Evolutionary conservation across 352 stramenopile genomes (phyloP).

Genomic region (Globisporangium ultimum): DNA sequence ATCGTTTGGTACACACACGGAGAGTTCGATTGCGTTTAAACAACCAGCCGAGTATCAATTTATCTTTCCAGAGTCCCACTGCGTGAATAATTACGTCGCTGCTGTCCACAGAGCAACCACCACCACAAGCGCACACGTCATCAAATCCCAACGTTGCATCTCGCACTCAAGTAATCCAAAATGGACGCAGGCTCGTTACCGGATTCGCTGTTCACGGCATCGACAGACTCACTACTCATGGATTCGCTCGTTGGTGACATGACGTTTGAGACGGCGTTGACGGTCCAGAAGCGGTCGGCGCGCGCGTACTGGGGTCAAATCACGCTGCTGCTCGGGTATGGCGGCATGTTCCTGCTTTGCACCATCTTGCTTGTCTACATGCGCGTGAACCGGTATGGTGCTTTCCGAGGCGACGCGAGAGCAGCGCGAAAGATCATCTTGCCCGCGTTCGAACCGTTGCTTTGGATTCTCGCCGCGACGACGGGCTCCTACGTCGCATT

Average conservation of each 20-base stretch:
- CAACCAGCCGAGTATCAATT: no score
- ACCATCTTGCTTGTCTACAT: conserved; percentile 22
- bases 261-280: neutral
- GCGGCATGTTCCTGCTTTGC: conserved; percentile 12
- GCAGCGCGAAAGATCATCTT: conserved; percentile 35
- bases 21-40: no score
- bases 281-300: neutral
- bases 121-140: no score
- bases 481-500: conserved; percentile 13
- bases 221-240: neutral
- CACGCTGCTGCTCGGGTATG: conserved; percentile 27
- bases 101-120: no score
- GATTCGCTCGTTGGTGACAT: neutral
- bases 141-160: no score
- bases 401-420: conserved; percentile 17
- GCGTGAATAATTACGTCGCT: no score
- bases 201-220: neutral
- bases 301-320: conserved; percentile 8
- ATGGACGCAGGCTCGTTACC: neutral
- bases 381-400: conserved; percentile 17
- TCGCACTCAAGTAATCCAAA: neutral
- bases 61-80: no score
- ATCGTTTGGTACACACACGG: no score
- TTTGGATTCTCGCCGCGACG: conserved; percentile 29
- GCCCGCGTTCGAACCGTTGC: conserved; percentile 39